These are phyloP conservation scores for Solanum stenotomum DNA, from an alignment of 257 asterid genomes.

Conservation along the genomic window DNA sequence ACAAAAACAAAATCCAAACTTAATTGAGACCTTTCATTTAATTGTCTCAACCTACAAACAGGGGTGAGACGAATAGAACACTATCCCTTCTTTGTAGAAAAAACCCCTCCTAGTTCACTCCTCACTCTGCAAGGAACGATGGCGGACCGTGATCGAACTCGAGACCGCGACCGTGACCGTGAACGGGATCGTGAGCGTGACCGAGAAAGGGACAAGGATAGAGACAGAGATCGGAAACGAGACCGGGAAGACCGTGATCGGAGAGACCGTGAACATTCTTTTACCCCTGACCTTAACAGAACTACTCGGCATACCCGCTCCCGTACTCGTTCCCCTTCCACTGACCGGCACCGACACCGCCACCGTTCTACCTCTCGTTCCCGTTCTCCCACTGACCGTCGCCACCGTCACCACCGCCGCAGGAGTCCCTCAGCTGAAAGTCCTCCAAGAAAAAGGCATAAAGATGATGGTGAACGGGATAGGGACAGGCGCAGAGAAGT, in stretches of 20 bases:
- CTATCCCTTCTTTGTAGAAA: neutral
- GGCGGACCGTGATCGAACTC: slow-evolving; percentile 1
- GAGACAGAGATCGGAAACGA: slow-evolving; percentile 38
- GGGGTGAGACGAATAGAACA: neutral
- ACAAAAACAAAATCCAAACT: no score
- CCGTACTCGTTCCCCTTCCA: slow-evolving; percentile 84
- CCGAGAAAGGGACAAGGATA: slow-evolving; percentile 39
- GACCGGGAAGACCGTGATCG: slow-evolving; percentile 22
- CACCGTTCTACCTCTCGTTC: slow-evolving; percentile 43
- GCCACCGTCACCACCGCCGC: slow-evolving; percentile 36
- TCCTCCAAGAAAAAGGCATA: slow-evolving; percentile 72
- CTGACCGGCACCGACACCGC: slow-evolving; percentile 62
- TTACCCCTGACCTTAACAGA: slow-evolving; percentile 71
- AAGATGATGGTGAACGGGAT: slow-evolving; percentile 24
- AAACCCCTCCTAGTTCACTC: neutral
- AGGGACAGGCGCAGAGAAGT: neutral
- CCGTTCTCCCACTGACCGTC: slow-evolving; percentile 72
- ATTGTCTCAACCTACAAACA: neutral
- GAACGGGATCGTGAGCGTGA: slow-evolving; percentile 45
- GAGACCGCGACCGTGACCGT: neutral
- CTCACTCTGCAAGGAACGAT: neutral
- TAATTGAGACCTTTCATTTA: no score
- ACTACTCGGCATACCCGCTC: slow-evolving; percentile 55
- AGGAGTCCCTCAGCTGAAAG: slow-evolving; percentile 44
- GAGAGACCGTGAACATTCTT: neutral